These are phyloP conservation scores for Lactarius vividus DNA, from an alignment of 768 basidiomycete genomes.

Conservation along the genomic window DNA sequence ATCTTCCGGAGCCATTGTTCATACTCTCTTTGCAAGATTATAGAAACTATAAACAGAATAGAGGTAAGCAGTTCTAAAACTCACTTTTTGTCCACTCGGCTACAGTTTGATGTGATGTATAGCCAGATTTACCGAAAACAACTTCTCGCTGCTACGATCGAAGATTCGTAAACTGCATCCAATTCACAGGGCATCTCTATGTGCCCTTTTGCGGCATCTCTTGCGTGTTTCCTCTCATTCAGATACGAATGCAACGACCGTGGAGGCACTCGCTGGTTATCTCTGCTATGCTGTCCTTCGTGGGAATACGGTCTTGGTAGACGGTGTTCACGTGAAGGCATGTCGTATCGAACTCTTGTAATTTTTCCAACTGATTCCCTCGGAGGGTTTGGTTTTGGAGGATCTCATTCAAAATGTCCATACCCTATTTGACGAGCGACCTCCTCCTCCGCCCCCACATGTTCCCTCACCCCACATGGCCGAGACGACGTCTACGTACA, in stretches of 20 bases:
- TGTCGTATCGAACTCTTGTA: no score
- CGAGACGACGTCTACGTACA: background rate
- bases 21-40: background rate
- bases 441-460: background rate
- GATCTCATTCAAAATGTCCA: background rate
- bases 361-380: no score
- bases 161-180: no score
- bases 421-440: background rate
- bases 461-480: background rate
- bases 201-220: no score
- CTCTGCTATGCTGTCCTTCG: background rate
- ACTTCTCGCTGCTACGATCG: no score
- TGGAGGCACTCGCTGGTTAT: background rate
- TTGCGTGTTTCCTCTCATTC: background rate
- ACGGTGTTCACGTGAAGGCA: no score
- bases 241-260: background rate
- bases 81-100: background rate
- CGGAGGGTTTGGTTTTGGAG: background rate
- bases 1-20: background rate
- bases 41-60: background rate
- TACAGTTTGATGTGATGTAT: background rate
- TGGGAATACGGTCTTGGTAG: no score
- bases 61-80: background rate
- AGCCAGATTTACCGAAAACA: no score
- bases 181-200: no score